Base-by-base conservation (phyloP, 768 basidiomycete species). In the Porpolomopsis calyptriformis region DNA sequence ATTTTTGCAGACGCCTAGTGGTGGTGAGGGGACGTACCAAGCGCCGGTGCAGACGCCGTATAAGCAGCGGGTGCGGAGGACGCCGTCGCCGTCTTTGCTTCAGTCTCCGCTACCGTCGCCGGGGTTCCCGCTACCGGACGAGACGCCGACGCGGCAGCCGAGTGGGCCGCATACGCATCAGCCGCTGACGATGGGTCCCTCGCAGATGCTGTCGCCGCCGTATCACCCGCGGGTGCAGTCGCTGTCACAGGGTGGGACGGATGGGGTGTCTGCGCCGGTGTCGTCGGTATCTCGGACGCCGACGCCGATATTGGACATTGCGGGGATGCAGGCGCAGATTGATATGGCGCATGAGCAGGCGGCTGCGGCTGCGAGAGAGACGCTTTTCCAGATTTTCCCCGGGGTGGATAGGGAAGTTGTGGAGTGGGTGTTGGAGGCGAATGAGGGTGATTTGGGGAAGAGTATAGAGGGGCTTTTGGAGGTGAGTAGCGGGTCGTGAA, bases 351-450 rank as follows among this genome's bases (percentile, higher is more conserved):
- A 86, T 54, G 78, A 80, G 48, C 73, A 80, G 36, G 86, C 84
- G 18, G 76, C 76, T 12, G 76, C 71, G 12, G 86, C 85, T 2
- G 73, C 87, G 42, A 66, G 72, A 46, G 80, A 80, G 53, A 94
- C 91, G 24, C 64, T 97, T 50, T 64, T 74, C 46, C 89, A 93
- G 64, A 94, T 94, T 50, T 97, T 97, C 73, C 92, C 92, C 1
- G 61, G 61, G 8, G 69, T 85, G 52, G 93, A 97, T 57, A 60
- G 61, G 38, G 93, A 93, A 61, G 78, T 96, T 25, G 74, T 90
- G 34, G 86, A 91, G 49, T 83, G 78, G 77, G 89, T 97, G 27
- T 65, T 94, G 48, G 91, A 94, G 59, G 89, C 87, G 37, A 90
- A 90, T 55, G 77, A 76, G 6, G 86, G 88, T 16, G 90, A 96